Evolutionary conservation across 2,329 filamentous ascomycete genomes (phyloP).

Genomic region (Colletotrichum falcatum): DNA sequence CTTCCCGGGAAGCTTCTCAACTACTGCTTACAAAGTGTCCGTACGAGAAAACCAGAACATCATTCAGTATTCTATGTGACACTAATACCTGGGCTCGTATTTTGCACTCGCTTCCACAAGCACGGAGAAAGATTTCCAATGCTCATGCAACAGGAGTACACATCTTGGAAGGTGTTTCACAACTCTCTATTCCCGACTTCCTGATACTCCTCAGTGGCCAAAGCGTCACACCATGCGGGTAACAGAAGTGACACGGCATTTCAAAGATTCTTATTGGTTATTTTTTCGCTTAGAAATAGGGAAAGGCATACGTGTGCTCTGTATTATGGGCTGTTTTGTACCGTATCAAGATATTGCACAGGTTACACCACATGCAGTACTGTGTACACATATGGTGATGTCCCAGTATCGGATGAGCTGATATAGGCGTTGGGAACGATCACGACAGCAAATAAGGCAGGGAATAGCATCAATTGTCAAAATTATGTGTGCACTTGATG

Average conservation of each 20-base stretch:
- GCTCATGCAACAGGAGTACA: background rate
- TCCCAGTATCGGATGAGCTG: too few relatives aligned
- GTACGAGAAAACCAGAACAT: background rate
- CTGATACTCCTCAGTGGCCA: background rate
- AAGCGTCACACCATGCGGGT: slow-evolving; percentile 5
- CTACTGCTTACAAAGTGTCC: background rate
- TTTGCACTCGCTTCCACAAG: background rate
- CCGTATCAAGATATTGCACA: too few relatives aligned
- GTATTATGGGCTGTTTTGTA: background rate
- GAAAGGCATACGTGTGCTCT: background rate
- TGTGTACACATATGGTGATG: too few relatives aligned
- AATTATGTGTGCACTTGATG: accelerated
- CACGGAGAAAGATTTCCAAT: background rate
- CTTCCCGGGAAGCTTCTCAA: background rate
- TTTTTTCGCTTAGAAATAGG: too few relatives aligned
- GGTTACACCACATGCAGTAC: too few relatives aligned
- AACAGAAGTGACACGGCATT: background rate
- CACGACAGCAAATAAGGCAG: background rate
- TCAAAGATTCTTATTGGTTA: too few relatives aligned
- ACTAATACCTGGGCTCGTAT: background rate
- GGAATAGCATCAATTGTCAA: background rate
- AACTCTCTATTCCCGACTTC: background rate
- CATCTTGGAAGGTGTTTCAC: slow-evolving; percentile 9
- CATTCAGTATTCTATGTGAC: background rate
- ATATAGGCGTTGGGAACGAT: too few relatives aligned